Conservation (phyloP, 2,329 filamentous ascomycete genomes). For the Fusarium coffeatum region DNA sequence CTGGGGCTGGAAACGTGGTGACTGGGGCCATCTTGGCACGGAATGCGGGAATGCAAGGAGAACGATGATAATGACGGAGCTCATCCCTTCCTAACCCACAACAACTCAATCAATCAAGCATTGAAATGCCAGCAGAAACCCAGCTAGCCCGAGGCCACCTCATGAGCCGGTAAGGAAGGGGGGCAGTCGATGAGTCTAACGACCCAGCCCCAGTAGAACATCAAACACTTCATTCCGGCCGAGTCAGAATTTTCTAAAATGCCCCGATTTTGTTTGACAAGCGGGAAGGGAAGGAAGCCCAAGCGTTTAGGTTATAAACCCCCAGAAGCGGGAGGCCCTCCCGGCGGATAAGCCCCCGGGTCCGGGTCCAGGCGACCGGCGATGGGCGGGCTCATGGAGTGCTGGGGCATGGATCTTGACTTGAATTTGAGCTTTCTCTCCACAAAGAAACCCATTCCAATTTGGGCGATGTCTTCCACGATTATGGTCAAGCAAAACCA, state of each 20-base stretch:
- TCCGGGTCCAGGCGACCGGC: constrained; percentile 34
- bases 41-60: constrained; percentile 43
- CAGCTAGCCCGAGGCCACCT: constrained; percentile 34
- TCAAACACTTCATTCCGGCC: constrained; percentile 34
- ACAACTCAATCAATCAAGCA: constrained; percentile 25
- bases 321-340: constrained; percentile 40
- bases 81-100: constrained; percentile 34
- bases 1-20: constrained; percentile 42
- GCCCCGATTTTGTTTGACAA: constrained; percentile 40
- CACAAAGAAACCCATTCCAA: constrained; percentile 26
- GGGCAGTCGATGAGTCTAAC: constrained; percentile 20
- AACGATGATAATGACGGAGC: constrained; percentile 35
- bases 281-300: constrained; percentile 33
- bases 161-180: constrained; percentile 27
- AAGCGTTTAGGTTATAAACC: constrained; percentile 37
- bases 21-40: constrained; percentile 35
- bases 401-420: constrained; percentile 31
- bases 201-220: constrained; percentile 19
- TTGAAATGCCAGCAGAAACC: constrained; percentile 23
- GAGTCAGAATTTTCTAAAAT: constrained; percentile 37
- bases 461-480: constrained; percentile 14
- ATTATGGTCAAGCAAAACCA: constrained; percentile 7
- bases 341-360: constrained; percentile 37
- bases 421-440: constrained; percentile 30
- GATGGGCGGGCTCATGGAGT: constrained; percentile 29